These are phyloP conservation scores for Neofusicoccum sp. DNA, from an alignment of 2,329 filamentous ascomycete genomes.

Conservation along the genomic window DNA sequence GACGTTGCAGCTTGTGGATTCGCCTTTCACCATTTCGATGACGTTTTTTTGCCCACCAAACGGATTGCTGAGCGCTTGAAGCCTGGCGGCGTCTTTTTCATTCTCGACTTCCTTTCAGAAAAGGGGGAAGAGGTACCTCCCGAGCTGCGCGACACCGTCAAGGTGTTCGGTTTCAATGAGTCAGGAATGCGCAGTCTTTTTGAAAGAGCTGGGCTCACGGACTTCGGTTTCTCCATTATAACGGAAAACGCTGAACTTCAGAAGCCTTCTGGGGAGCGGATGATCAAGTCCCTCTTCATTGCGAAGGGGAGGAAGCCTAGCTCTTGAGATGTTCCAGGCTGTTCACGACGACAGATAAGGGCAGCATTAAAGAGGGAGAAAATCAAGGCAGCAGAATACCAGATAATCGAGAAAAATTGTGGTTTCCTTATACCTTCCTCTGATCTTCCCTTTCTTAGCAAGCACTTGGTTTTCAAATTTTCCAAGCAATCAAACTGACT, in stretches of 20 bases:
- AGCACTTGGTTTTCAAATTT: too few relatives aligned
- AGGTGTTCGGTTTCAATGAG: conserved; percentile 65
- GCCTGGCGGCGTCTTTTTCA: conserved; percentile 64
- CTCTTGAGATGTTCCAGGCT: not conserved
- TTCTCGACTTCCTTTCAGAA: conserved; percentile 62
- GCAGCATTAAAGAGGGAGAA: too few relatives aligned
- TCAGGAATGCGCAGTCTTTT: conserved; percentile 61
- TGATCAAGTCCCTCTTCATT: conserved; percentile 3
- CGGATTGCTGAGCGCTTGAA: conserved; percentile 61
- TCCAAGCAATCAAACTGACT: too few relatives aligned
- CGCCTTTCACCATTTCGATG: conserved; percentile 52
- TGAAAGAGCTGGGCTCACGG: conserved; percentile 56
- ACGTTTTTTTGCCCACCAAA: conserved; percentile 59
- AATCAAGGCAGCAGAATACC: too few relatives aligned
- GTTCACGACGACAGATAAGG: too few relatives aligned
- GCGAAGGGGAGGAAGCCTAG: conserved; percentile 5
- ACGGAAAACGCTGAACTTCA: conserved; percentile 50
- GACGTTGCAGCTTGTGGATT: conserved; percentile 44
- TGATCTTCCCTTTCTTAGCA: too few relatives aligned
- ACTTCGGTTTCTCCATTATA: conserved; percentile 59
- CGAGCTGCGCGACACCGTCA: conserved; percentile 54
- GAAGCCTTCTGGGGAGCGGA: not conserved
- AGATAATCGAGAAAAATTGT: too few relatives aligned
- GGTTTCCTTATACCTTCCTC: too few relatives aligned
- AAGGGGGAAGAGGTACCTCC: conserved; percentile 21